Evolutionary conservation across 2,329 filamentous ascomycete species (phyloP).

Genomic region (Ophiostoma triangulosporum): DNA sequence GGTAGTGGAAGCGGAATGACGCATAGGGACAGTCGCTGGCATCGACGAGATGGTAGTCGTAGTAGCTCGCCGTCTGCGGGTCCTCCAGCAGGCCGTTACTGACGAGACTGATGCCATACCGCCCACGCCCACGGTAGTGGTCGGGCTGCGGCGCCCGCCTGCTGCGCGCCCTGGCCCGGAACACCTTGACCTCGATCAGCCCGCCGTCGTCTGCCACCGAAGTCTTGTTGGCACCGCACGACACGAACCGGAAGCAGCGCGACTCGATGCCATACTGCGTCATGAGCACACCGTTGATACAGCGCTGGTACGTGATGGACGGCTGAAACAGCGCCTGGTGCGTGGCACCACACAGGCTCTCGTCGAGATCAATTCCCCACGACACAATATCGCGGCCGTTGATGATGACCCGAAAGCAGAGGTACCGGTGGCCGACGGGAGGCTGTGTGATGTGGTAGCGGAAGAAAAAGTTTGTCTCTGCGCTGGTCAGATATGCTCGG

Average conservation of each 20-base stretch:
- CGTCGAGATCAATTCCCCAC: constrained; percentile 35
- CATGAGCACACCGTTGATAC: constrained; percentile 22
- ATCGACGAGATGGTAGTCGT: constrained; percentile 38
- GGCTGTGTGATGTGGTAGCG: constrained; percentile 30
- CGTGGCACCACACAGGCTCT: constrained; percentile 23
- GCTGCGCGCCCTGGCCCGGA: constrained; percentile 35
- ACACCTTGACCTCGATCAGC: constrained; percentile 39
- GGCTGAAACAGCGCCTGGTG: constrained; percentile 36
- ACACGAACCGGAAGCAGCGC: constrained; percentile 37
- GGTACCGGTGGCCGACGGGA: constrained; percentile 23
- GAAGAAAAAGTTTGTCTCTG: constrained; percentile 40
- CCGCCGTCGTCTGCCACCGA: constrained; percentile 40
- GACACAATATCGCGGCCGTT: constrained; percentile 39
- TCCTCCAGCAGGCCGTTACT: constrained; percentile 39
- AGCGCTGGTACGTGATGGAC: constrained; percentile 23
- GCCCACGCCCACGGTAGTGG: constrained; percentile 32
- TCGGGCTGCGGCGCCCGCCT: constrained; percentile 28
- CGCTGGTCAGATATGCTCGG: background rate
- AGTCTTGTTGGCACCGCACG: constrained; percentile 22
- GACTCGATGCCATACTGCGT: constrained; percentile 31
- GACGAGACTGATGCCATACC: constrained; percentile 39
- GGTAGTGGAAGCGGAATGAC: constrained; percentile 43
- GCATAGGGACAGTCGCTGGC: constrained; percentile 36
- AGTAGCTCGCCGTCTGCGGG: constrained; percentile 36
- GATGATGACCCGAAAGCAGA: constrained; percentile 43